Base-by-base conservation (phyloP, 495 filamentous ascomycete species). In the Astrothelium macrocarpum region DNA sequence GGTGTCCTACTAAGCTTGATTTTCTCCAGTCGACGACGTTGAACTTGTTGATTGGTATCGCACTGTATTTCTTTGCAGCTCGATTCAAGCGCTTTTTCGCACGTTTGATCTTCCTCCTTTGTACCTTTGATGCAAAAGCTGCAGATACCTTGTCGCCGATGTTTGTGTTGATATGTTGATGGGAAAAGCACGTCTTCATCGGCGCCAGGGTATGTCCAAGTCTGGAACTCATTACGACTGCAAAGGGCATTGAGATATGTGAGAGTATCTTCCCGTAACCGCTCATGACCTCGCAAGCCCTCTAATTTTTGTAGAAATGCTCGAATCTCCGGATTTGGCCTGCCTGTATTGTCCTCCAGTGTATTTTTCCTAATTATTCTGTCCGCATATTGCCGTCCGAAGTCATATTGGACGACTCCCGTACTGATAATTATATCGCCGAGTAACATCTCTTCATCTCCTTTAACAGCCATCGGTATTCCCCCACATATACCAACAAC, bases 401-500 rank as follows among this genome's bases (percentile, higher is more conserved):
- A 65, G 28, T 65, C 63, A 18, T 16, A 61, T 46, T 60, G 56
- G 4, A 61, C 26, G 28, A 65, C 59, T 18, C 18, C 63, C 4
- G 26, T 36, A 26, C 59, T 60, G n/a, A 60, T 36, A 43, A 65
- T 2, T 9, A 65, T 45, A 26, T 65, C 63, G 3, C 63, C 63
- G 14, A 65, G 36, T 28, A 56, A 16, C 25, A 56, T 29, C 25
- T 56, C 49, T 29, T 56, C 16, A 0, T 29, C 16, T 5, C 29
- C 20, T 16, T 18, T 23, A 0, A 65, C 29, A 1, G 0, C 62
- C 3, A 12, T 12, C 7, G 29, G 56, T 25, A 61, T 32, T 18
- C 63, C 63, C 5, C 63, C 63, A 31, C 56, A 59, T 0, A 65
- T 61, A 39, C 63, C 63, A 16, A 65, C 59, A 20, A 65, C 26